Evolutionary conservation across 2,329 filamentous ascomycete species (phyloP).

Genomic region (Setomelanomma holmii): DNA sequence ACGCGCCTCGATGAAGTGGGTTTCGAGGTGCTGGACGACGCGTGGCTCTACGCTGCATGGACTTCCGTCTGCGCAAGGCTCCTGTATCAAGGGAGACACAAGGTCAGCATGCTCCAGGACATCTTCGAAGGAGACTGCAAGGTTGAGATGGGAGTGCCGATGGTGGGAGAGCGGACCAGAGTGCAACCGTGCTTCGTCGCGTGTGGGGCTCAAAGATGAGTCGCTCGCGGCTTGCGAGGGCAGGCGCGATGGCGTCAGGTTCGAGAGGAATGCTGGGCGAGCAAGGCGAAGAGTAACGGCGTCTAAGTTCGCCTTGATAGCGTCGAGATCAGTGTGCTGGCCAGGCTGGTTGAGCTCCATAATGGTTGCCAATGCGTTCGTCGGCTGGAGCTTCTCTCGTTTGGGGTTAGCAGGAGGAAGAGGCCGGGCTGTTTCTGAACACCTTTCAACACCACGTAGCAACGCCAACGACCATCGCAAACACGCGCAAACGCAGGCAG

Average conservation of each 20-base stretch:
- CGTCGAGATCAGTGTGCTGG: slow-evolving; percentile 32
- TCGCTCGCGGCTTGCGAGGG: slow-evolving; percentile 49
- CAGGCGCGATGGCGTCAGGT: slow-evolving; percentile 45
- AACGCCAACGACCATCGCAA: slow-evolving; percentile 12
- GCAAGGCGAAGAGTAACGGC: slow-evolving; percentile 41
- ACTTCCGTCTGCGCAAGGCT: slow-evolving; percentile 43
- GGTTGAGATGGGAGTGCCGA: slow-evolving; percentile 43
- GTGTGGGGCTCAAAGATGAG: slow-evolving; percentile 45
- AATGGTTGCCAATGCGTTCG: slow-evolving; percentile 36
- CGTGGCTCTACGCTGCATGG: slow-evolving; percentile 31
- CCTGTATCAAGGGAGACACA: slow-evolving; percentile 41
- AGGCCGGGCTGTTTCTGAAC: slow-evolving; percentile 30
- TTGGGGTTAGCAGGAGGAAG: slow-evolving; percentile 37
- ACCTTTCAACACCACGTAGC: slow-evolving; percentile 36
- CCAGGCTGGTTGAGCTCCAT: slow-evolving; percentile 35
- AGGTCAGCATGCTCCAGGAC: slow-evolving; percentile 42
- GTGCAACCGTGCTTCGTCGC: slow-evolving; percentile 40
- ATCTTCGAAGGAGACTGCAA: slow-evolving; percentile 37
- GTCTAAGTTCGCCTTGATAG: slow-evolving; percentile 42
- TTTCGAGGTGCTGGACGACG: slow-evolving; percentile 35
- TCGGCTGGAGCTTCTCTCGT: slow-evolving; percentile 34
- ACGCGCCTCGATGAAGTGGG: slow-evolving; percentile 37
- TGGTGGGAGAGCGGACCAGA: slow-evolving; percentile 30
- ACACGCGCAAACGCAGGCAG: slow-evolving; percentile 17
- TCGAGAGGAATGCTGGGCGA: slow-evolving; percentile 44